Conservation (phyloP, 1,284 basidiomycete species). For the Cryptococcus jaspeensis region DNA sequence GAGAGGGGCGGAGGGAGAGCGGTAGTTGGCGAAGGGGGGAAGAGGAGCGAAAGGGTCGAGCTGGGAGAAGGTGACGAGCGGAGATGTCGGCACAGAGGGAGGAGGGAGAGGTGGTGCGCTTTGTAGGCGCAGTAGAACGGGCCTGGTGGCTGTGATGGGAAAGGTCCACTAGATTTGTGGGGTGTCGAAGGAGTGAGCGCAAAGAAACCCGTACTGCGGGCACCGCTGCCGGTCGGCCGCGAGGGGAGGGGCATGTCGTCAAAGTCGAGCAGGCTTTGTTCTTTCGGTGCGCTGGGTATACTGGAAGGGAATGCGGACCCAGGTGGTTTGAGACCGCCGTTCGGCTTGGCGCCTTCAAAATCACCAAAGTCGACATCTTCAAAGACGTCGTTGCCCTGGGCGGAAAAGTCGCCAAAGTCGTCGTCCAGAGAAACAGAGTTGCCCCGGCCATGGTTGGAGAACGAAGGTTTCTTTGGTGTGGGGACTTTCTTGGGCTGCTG, state of each 20-base stretch:
- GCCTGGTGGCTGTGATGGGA: slow-evolving; percentile 20
- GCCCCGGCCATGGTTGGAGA: slow-evolving; percentile 9
- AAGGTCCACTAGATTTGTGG: neutral
- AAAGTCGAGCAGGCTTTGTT: slow-evolving; percentile 49
- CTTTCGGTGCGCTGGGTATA: slow-evolving; percentile 7
- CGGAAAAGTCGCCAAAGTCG: slow-evolving; percentile 46
- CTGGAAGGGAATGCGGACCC: neutral
- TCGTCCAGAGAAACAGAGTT: slow-evolving; percentile 25
- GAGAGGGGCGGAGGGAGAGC: slow-evolving; percentile 28
- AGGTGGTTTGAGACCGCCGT: neutral
- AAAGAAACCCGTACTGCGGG: slow-evolving; percentile 48
- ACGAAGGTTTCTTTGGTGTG: slow-evolving; percentile 20
- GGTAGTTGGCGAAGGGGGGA: slow-evolving; percentile 55
- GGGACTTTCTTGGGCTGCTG: slow-evolving; percentile 32
- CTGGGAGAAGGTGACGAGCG: slow-evolving; percentile 59
- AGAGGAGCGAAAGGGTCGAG: slow-evolving; percentile 55
- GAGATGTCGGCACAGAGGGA: slow-evolving; percentile 41
- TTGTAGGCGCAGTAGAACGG: slow-evolving; percentile 44
- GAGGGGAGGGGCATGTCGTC: slow-evolving; percentile 50
- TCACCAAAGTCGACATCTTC: slow-evolving; percentile 88
- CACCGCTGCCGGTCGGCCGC: slow-evolving; percentile 24
- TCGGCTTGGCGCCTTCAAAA: slow-evolving; percentile 52
- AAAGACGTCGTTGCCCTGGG: slow-evolving; percentile 32
- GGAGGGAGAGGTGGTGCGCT: slow-evolving; percentile 33
- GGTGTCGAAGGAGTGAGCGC: slow-evolving; percentile 36